A percentile compares a stretch with the other conserved stretches of the same genome.
phyloP scores from a whole-genome alignment of 176 grass and related monocot genomes.

The Triticum dicoccoides region DNA sequence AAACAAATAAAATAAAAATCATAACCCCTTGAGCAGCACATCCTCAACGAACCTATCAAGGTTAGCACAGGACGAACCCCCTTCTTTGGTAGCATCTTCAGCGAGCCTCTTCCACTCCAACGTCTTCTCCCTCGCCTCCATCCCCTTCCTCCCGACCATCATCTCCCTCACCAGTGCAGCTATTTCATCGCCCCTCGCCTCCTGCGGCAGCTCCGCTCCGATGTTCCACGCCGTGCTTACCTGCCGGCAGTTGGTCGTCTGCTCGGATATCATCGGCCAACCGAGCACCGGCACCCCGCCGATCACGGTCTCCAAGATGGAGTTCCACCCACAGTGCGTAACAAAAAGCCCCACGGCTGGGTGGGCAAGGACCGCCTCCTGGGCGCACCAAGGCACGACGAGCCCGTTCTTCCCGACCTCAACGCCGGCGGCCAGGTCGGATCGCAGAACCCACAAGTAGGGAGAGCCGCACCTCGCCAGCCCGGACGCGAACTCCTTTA shows the following conservation, averaged over 20 bases:
- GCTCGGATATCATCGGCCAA: constrained; percentile 5
- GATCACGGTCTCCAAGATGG: background rate
- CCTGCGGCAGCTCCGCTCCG: background rate
- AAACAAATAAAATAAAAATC: background rate
- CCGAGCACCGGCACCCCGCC: background rate
- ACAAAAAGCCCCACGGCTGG: background rate
- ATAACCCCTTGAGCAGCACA: background rate
- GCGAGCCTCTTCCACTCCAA: constrained; percentile 3
- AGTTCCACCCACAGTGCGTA: constrained; percentile 2
- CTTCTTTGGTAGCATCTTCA: background rate
- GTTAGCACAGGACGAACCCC: background rate
- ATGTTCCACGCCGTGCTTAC: constrained; percentile 8
- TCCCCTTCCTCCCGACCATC: background rate
- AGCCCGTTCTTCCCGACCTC: background rate
- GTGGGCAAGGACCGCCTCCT: constrained; percentile 8
- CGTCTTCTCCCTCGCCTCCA: background rate
- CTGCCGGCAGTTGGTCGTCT: background rate
- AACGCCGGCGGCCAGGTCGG: background rate
- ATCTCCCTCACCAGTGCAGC: background rate
- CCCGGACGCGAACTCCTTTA: constrained; percentile 1
- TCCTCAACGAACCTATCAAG: background rate
- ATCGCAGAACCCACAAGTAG: background rate
- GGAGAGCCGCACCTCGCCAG: constrained; percentile 5
- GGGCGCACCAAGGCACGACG: background rate
- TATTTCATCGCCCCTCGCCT: background rate